Evolutionary conservation across 164 flowering plant genomes (phyloP).

Genomic region (Stephania yunnanensis): DNA sequence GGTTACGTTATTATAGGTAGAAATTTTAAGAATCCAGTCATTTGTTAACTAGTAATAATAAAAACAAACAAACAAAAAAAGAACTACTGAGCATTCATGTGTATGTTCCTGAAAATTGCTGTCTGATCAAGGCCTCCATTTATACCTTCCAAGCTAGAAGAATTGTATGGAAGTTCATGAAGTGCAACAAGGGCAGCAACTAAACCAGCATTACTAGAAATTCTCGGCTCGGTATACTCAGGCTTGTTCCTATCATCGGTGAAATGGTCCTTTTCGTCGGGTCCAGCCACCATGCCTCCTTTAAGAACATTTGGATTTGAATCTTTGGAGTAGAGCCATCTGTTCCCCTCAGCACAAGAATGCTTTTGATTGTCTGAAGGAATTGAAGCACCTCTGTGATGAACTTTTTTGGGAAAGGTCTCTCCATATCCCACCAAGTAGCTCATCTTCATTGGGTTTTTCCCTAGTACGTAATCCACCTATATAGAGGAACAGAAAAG

Average conservation of each 20-base stretch:
- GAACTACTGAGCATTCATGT: neutral
- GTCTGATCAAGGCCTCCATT: conserved; percentile 32
- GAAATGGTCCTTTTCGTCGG: conserved; percentile 43
- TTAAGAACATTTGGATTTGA: conserved; percentile 42
- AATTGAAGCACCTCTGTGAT: conserved; percentile 62
- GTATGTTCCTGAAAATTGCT: conserved; percentile 37
- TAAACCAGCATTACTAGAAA: conserved; percentile 64
- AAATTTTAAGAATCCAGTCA: too few relatives aligned
- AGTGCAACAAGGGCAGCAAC: conserved; percentile 70
- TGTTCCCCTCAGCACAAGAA: conserved; percentile 42
- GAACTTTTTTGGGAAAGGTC: conserved; percentile 45
- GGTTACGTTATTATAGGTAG: too few relatives aligned
- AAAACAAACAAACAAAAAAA: neutral
- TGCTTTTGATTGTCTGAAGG: conserved; percentile 34
- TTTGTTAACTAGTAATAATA: too few relatives aligned
- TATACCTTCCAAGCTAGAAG: conserved; percentile 13
- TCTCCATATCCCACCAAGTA: conserved; percentile 63
- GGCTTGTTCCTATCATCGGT: conserved; percentile 34
- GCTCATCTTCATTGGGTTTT: conserved; percentile 73
- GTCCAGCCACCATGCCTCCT: conserved; percentile 75
- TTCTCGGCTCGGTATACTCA: conserved; percentile 53
- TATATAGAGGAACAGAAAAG: conserved; percentile 8
- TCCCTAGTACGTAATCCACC: conserved; percentile 60
- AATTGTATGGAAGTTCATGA: conserved; percentile 29
- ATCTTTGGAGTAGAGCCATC: conserved; percentile 38